Base-by-base conservation (phyloP, 768 basidiomycete genomes). In the Hericium alpestre region DNA sequence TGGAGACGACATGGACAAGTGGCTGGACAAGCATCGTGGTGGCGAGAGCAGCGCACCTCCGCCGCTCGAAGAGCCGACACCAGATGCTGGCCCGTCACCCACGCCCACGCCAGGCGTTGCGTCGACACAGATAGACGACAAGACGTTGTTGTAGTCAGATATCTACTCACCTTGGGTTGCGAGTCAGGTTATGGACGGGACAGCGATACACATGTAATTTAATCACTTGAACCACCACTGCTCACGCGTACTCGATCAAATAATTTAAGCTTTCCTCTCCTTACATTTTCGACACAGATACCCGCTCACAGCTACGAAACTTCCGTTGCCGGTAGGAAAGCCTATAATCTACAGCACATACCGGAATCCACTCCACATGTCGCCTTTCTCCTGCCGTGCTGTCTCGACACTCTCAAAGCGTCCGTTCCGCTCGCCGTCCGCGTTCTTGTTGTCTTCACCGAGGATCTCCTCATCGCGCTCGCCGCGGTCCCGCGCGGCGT, bases 1-100 rank as follows among this genome's bases (percentile, higher is more conserved):
- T 57, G 75, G 81, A 23, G 93, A 95, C 67, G 92, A 95, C 62
- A 96, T 97, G 94, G 93, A 96, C 73, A 90, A 87, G 68, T 95
- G 93, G 88, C 79, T 95, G n/a, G 92, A 95, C 65, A 81, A 87
- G 66, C 81, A 91, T 67, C 78, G 77, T 39, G 78, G 77, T 41
- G 65, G 64, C 39, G 81, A 81, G 64, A 76, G 78, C 51, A 81
- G 80, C 62, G 81, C 82, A n/a, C 82, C 82, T 20, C 81, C 84
- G 40, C 83, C 85, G 3, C 70, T 84, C 11, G 84, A 86, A 67
- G 59, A 54, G 18, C 58, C 62, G 15, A 12, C 22, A 20, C 58
- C 63, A 50, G 63, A 68, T 8, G 63, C 70, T n/a, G 71, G 73
- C 54, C 65, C 69, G 54, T 55, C 72, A 53, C 56, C 60, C n/a